Evolutionary conservation across 2,329 filamentous ascomycete genomes (phyloP), one percentile per base, ranked within the genome.

Genomic region (Colletotrichum nymphaeae): DNA sequence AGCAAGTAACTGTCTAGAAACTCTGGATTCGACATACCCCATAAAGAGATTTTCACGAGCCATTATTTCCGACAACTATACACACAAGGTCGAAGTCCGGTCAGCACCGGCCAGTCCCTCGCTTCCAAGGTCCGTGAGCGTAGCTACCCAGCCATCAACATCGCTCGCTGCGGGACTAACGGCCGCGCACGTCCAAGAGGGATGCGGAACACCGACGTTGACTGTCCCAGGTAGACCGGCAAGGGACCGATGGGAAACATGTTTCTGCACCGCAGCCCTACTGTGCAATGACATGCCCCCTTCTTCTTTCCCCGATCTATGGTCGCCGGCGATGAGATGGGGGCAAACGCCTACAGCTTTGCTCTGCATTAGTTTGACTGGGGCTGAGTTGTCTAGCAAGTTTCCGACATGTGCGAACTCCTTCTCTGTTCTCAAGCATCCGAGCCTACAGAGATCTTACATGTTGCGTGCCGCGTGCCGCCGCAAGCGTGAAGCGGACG

Each of bases 181-280:
- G 49, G 60, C 70, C 35, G 37, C 66, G 70, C 67, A 73, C 71
- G 71, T 73, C 35, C 71, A 57, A 28, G 42, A 64, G 37, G 42
- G 63, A 28, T 37, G 35, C 59, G 35, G 42, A 73, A 56, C 56
- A 60, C 69, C 69, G 69, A 72, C 64, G 32, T 53, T 5, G 60
- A 42, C 14, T 71, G 67, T 71, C 60, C 71, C 71, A 71, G 56
- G 49, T 53, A 42, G 49, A 37, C 56, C n/a, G 35, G 5, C 24
- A 30, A 35, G 53, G 53, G 16, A 24, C 46, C 62, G 49, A 52
- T 46, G 30, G 70, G 56, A 73, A 71, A 66, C 59, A 53, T 52
- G 56, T 57, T 62, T 56, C 62, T 28, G 49, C 56, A 52, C 35
- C 67, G 55, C 66, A 46, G 55, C 59, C 62, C 46, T 49, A 28